Evolutionary conservation across 768 basidiomycete species (phyloP).

Genomic region (Kondoa subrosea): DNA sequence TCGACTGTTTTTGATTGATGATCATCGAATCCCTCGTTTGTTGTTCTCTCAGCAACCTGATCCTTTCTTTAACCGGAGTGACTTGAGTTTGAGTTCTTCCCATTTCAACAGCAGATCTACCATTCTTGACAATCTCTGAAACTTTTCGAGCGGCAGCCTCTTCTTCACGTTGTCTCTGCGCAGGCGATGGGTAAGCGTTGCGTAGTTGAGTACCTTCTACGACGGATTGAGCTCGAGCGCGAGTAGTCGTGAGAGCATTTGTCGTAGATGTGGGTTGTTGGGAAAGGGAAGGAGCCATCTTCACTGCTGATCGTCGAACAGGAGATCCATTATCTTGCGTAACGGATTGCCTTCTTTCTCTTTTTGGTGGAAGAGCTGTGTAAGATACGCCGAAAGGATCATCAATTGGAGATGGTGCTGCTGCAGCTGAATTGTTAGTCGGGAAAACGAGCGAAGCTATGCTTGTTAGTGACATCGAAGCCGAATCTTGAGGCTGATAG

Average conservation of each 20-base stretch:
- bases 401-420: not conserved
- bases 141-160: not conserved
- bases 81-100: not conserved
- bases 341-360: not conserved
- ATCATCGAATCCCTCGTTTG: not conserved
- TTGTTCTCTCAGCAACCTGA: not conserved
- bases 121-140: not conserved
- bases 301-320: not conserved
- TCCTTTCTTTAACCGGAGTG: not conserved
- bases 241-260: not conserved
- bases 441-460: not conserved
- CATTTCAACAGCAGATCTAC: no score
- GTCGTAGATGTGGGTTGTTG: not conserved
- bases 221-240: not conserved
- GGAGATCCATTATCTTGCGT: not conserved
- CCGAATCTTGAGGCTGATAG: not conserved
- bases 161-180: not conserved
- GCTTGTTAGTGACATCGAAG: not conserved
- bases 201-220: not conserved
- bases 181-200: not conserved
- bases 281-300: not conserved
- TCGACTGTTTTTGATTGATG: not conserved
- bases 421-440: not conserved
- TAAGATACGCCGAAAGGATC: not conserved
- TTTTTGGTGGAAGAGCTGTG: not conserved